Percentiles rank a stretch among this genome's conserved stretches.
Evolutionary conservation across 805 yeast genomes (phyloP).

Genomic region (Lachancea quebecensis): DNA sequence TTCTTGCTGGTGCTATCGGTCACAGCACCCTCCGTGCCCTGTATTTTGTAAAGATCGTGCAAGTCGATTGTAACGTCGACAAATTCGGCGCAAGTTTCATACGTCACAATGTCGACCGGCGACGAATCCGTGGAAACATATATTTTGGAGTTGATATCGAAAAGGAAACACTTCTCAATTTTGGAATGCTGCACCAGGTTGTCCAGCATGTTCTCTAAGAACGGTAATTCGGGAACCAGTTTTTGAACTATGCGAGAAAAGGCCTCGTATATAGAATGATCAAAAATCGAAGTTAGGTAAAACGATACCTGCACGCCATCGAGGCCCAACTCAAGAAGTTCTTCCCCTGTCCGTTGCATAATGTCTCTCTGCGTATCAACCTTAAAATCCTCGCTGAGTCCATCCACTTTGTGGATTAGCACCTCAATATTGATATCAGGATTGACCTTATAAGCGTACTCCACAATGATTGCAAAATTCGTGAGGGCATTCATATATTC

Average conservation of each 20-base stretch:
- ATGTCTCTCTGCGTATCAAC: constrained; percentile 94
- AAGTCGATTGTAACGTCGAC: constrained; percentile 90
- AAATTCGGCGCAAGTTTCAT: constrained; percentile 95
- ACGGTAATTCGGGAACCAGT: constrained; percentile 80
- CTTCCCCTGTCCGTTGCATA: constrained; percentile 93
- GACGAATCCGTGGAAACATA: constrained; percentile 94
- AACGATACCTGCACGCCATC: constrained; percentile 89
- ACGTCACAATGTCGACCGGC: constrained; percentile 91
- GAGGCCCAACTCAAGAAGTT: constrained; percentile 77
- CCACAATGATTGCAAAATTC: constrained; percentile 79
- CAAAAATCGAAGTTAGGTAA: constrained; percentile 89
- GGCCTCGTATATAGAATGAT: constrained; percentile 93
- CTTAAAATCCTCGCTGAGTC: constrained; percentile 86
- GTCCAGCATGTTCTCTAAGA: constrained; percentile 82
- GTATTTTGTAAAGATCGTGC: constrained; percentile 54
- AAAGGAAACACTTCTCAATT: constrained; percentile 86
- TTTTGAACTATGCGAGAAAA: constrained; percentile 90
- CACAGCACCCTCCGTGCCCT: background rate
- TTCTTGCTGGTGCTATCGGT: constrained; percentile 1
- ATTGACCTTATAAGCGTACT: constrained; percentile 76
- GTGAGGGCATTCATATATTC: constrained; percentile 90
- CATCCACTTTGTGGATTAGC: constrained; percentile 92
- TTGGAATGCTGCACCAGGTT: constrained; percentile 81
- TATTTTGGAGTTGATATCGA: constrained; percentile 86
- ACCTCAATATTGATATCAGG: constrained; percentile 87